A percentile compares a stretch with the other conserved stretches of the same genome.
These are phyloP conservation scores for Allomyces javanicus DNA, from an alignment of 192 early-diverging fungal genomes.

Conservation along the genomic window DNA sequence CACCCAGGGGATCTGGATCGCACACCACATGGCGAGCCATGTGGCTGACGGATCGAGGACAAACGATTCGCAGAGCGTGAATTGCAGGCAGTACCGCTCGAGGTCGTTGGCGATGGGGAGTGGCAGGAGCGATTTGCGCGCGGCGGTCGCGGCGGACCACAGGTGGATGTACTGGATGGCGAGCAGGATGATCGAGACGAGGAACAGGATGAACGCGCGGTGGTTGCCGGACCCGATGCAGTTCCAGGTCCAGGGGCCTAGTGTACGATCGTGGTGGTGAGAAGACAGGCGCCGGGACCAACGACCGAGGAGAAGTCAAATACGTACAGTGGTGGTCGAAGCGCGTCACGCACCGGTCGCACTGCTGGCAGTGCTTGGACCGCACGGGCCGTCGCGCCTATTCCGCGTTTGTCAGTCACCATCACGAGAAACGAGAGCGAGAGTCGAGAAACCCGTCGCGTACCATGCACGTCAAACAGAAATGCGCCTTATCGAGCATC, in stretches of 20 bases:
- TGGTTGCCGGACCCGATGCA: background rate
- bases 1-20: background rate
- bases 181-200: background rate
- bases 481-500: background rate
- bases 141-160: background rate
- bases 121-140: background rate
- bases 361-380: background rate
- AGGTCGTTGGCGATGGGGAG: background rate
- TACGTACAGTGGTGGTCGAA: background rate
- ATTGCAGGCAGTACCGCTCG: background rate
- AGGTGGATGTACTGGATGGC: background rate
- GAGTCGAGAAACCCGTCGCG: background rate
- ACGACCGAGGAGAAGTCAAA: no score
- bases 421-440: background rate
- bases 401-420: background rate
- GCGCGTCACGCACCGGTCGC: background rate
- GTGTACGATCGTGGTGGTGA: background rate
- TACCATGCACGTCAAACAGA: background rate
- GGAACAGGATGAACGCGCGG: background rate
- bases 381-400: background rate
- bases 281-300: no score
- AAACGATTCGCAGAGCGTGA: background rate
- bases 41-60: background rate
- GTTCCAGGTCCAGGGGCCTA: background rate
- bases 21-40: background rate